phyloP scores from a whole-genome alignment of 225 moss, liverwort and hornwort species.

The Lunularia cruciata region DNA sequence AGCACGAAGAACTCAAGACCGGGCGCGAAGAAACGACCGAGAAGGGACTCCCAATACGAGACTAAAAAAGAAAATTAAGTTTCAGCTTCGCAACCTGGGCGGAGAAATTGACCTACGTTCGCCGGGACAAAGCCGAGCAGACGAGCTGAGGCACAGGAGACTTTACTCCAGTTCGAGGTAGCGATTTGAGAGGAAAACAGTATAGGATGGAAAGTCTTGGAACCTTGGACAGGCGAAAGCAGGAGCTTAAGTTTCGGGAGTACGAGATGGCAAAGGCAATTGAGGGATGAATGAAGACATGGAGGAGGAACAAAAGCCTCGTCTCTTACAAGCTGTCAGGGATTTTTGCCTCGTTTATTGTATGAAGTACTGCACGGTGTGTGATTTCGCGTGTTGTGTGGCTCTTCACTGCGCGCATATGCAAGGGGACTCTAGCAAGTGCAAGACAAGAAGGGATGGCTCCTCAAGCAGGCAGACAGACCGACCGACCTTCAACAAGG shows the following conservation, averaged over 20 bases:
- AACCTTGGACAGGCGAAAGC: background rate
- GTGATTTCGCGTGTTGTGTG: conserved; percentile 12
- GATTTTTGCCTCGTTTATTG: conserved; percentile 14
- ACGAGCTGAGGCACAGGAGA: background rate
- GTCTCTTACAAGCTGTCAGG: conserved; percentile 12
- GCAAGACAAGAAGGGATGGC: background rate
- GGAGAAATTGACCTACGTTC: conserved; percentile 16
- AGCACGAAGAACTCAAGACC: background rate
- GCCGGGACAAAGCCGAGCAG: background rate
- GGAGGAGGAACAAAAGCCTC: background rate
- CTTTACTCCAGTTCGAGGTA: background rate
- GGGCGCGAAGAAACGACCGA: background rate
- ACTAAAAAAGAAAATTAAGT: background rate
- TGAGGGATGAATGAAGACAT: conserved; percentile 15
- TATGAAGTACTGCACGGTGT: conserved; percentile 4
- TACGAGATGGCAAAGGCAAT: conserved; percentile 1
- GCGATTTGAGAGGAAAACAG: background rate
- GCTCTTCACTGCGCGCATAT: conserved; percentile 3
- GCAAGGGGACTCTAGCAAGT: background rate
- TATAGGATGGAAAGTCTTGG: background rate
- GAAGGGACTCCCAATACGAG: background rate
- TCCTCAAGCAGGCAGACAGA: conserved; percentile 6
- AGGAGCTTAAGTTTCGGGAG: conserved; percentile 4
- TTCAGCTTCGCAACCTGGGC: background rate
- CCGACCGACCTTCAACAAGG: background rate